Conservation (phyloP, 352 stramenopile species). For the Phytophthora brassicae region DNA sequence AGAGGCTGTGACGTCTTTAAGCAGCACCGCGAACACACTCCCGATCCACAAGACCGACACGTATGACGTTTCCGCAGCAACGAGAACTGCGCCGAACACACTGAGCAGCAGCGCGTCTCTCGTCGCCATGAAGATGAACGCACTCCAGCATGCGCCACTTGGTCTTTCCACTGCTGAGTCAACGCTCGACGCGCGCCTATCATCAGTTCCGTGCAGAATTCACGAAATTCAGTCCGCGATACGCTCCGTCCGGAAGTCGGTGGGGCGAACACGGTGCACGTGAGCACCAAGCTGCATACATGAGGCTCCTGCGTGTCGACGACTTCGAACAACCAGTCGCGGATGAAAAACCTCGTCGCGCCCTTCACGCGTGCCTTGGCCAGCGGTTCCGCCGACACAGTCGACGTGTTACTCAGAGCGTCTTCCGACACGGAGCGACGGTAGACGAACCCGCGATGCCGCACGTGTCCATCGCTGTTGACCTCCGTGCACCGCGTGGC, state of each 20-base stretch:
- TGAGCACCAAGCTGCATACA: conserved; percentile 74
- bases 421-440: conserved; percentile 67
- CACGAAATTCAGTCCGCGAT: conserved; percentile 48
- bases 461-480: conserved; percentile 30
- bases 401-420: conserved; percentile 46
- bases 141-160: conserved; percentile 28
- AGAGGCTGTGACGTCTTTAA: conserved; percentile 23
- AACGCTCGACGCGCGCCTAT: conserved; percentile 53
- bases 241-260: neutral
- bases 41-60: conserved; percentile 51
- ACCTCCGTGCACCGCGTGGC: conserved; percentile 31
- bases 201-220: conserved; percentile 63
- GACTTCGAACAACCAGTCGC: conserved; percentile 75
- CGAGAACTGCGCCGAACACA: conserved; percentile 64
- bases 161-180: conserved; percentile 56
- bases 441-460: conserved; percentile 67
- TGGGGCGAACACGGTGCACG: conserved; percentile 56
- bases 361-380: conserved; percentile 36
- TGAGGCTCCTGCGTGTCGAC: conserved; percentile 54
- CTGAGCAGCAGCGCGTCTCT: conserved; percentile 45
- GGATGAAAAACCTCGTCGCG: conserved; percentile 53
- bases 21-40: conserved; percentile 64
- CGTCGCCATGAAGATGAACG: conserved; percentile 31
- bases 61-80: conserved; percentile 62
- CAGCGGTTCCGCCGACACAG: conserved; percentile 37